Evolutionary conservation across 257 asterid species (phyloP).

Genomic region (Lithospermum erythrorhizon): DNA sequence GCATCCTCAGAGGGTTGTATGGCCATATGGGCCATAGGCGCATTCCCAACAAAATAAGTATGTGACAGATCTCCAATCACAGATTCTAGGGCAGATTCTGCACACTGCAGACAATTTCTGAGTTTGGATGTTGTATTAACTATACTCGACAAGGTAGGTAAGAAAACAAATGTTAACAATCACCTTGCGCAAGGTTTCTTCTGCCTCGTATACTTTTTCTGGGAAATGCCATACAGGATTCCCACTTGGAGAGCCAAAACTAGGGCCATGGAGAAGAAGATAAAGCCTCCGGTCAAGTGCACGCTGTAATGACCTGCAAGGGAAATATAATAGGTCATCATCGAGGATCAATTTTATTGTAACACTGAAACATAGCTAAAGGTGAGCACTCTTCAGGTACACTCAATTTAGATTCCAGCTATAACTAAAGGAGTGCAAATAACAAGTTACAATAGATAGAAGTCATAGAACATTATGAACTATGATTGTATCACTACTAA

Average conservation of each 20-base stretch:
- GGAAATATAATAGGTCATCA: slow-evolving; percentile 12
- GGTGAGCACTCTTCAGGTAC: not conserved
- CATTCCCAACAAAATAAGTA: slow-evolving; percentile 81
- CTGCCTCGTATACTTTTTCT: slow-evolving; percentile 68
- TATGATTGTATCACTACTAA: no score
- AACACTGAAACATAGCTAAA: not conserved
- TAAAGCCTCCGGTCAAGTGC: slow-evolving; percentile 88
- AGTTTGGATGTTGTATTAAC: slow-evolving; percentile 1
- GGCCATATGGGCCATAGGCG: slow-evolving; percentile 75
- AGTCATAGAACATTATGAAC: no score
- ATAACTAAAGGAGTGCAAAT: no score
- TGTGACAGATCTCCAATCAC: slow-evolving; percentile 74
- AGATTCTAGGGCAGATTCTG: slow-evolving; percentile 74
- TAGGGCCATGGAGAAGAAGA: slow-evolving; percentile 62
- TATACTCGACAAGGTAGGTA: not conserved
- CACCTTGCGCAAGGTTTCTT: slow-evolving; percentile 73
- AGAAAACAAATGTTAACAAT: slow-evolving; percentile 6
- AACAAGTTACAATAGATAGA: no score
- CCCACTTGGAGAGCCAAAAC: slow-evolving; percentile 38
- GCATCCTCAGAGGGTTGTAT: slow-evolving; percentile 30
- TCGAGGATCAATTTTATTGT: no score
- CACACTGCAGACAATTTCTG: slow-evolving; percentile 51
- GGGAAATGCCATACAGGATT: slow-evolving; percentile 87
- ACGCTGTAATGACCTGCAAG: slow-evolving; percentile 67
- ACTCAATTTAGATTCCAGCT: not conserved